Conservation (phyloP, 495 filamentous ascomycete genomes). For the Hyaloscypha bicolor region DNA sequence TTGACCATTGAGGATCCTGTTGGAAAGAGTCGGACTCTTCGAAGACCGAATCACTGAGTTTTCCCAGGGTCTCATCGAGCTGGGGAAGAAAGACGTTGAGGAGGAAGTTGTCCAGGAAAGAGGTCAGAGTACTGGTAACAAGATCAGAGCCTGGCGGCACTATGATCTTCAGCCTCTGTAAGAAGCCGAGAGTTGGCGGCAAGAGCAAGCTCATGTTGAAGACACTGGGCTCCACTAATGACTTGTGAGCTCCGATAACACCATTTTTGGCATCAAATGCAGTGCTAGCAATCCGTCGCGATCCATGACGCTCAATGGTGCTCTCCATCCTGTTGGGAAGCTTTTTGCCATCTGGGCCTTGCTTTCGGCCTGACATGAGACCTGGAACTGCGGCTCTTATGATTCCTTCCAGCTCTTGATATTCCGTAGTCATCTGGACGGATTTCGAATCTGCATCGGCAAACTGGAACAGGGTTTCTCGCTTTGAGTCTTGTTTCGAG, state of each 20-base stretch:
- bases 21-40: conserved; percentile 86
- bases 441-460: conserved; percentile 79
- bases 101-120: conserved; percentile 97
- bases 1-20: conserved; percentile 79
- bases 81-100: conserved; percentile 98
- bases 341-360: conserved; percentile 45
- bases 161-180: conserved; percentile 87
- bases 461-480: conserved; percentile 86
- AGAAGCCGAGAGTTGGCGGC: conserved; percentile 89
- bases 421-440: conserved; percentile 73
- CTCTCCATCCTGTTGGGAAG: conserved; percentile 37
- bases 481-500: conserved; percentile 48
- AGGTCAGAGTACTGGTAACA: conserved; percentile 82
- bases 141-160: conserved; percentile 86
- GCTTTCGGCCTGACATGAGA: conserved; percentile 74
- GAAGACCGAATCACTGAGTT: conserved; percentile 80
- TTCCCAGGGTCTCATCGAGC: conserved; percentile 90
- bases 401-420: conserved; percentile 88
- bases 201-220: conserved; percentile 97
- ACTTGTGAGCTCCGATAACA: conserved; percentile 63
- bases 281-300: conserved; percentile 48
- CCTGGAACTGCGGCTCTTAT: conserved; percentile 90
- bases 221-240: conserved; percentile 91
- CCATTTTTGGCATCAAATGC: conserved; percentile 24
- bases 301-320: conserved; percentile 44